phyloP scores from a whole-genome alignment of 352 stramenopile genomes.

The Hyaloperonospora brassicae region DNA sequence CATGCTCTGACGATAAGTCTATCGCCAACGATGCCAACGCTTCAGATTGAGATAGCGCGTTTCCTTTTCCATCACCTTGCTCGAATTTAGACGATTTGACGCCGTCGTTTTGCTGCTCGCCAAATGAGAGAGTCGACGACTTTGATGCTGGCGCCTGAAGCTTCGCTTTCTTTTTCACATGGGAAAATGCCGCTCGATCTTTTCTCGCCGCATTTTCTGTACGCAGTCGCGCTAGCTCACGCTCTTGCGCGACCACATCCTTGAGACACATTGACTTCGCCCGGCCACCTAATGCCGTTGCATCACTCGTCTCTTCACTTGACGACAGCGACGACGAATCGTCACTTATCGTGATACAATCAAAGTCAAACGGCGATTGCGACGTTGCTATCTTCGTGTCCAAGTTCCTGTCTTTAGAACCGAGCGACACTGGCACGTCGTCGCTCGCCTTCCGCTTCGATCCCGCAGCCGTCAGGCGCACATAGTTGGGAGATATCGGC shows the following conservation, averaged over 20 bases:
- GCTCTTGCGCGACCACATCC: constrained; percentile 25
- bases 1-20: too few relatives aligned
- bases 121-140: constrained; percentile 6
- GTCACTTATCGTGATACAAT: constrained; percentile 22
- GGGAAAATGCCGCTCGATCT: not conserved
- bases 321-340: constrained; percentile 17
- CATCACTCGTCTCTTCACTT: not conserved
- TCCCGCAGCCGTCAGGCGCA: constrained; percentile 5
- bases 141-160: constrained; percentile 6
- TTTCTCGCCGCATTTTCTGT: constrained; percentile 9
- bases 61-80: too few relatives aligned
- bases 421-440: not conserved
- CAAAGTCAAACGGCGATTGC: constrained; percentile 22
- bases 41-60: too few relatives aligned
- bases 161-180: constrained; percentile 13
- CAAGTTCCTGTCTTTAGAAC: constrained; percentile 1
- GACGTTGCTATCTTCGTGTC: constrained; percentile 24
- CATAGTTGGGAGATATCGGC: constrained; percentile 6
- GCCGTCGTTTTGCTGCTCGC: not conserved
- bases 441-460: constrained; percentile 23
- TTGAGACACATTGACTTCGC: constrained; percentile 19
- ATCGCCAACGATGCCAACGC: too few relatives aligned
- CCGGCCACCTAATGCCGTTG: constrained; percentile 4
- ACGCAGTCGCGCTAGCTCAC: constrained; percentile 19
- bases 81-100: too few relatives aligned